Conservation (phyloP, 2,329 filamentous ascomycete species). For the Penicillium fuscoglaucum region DNA sequence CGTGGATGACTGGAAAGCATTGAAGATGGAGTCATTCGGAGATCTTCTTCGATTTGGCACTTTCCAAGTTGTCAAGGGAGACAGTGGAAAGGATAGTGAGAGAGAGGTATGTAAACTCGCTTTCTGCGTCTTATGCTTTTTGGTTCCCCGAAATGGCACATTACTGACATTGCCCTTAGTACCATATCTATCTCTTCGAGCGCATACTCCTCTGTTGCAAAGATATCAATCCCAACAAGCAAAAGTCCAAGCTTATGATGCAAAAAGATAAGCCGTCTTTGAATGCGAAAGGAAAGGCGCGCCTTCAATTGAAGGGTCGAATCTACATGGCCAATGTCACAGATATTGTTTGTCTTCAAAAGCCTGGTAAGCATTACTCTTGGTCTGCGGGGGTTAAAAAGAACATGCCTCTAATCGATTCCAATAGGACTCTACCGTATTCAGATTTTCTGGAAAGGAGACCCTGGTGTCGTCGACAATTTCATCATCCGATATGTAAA, state of each 20-base stretch:
- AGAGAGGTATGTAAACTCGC: constrained; percentile 66
- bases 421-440: constrained; percentile 80
- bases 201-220: constrained; percentile 96
- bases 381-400: neutral
- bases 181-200: constrained; percentile 97
- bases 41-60: constrained; percentile 84
- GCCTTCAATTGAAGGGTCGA: constrained; percentile 86
- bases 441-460: constrained; percentile 98
- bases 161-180: constrained; percentile 55
- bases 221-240: constrained; percentile 82
- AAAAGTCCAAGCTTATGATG: constrained; percentile 62
- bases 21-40: constrained; percentile 87
- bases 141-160: neutral
- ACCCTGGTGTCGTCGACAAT: constrained; percentile 91
- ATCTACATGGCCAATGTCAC: constrained; percentile 99
- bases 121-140: neutral
- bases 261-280: constrained; percentile 69
- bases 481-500: constrained; percentile 92
- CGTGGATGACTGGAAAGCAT: constrained; percentile 97
- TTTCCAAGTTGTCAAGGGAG: constrained; percentile 82
- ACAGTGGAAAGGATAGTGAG: constrained; percentile 77
- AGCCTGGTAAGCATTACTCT: constrained; percentile 68
- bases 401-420: neutral
- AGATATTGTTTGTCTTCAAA: constrained; percentile 82
- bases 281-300: constrained; percentile 71